A percentile compares a stretch with the other conserved stretches of the same genome.
These are phyloP conservation scores for Lentinula aciculospora DNA, from an alignment of 768 basidiomycete genomes.

Conservation along the genomic window DNA sequence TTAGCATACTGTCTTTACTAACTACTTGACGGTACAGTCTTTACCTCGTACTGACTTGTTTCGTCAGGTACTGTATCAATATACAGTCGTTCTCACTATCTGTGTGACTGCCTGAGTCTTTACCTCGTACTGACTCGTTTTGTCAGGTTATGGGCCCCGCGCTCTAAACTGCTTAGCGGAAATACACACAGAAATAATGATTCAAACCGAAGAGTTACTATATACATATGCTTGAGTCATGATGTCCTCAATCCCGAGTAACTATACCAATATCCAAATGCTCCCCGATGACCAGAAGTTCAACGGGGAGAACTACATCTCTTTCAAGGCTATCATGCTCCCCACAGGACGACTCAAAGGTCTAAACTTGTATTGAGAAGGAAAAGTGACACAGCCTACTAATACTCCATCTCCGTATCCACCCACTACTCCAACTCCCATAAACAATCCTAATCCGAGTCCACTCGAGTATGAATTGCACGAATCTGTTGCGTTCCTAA, in stretches of 20 bases:
- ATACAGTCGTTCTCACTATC: too few species aligned
- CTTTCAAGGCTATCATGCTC: neutral
- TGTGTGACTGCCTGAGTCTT: too few species aligned
- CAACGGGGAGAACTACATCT: constrained; percentile 2
- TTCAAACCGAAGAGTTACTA: neutral
- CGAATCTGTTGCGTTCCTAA: neutral
- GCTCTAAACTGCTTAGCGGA: neutral
- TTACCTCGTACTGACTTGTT: too few species aligned
- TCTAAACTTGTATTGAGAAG: neutral
- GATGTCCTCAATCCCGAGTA: neutral
- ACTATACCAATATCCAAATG: neutral
- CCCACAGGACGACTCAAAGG: neutral
- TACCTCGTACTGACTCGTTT: neutral
- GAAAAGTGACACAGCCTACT: neutral
- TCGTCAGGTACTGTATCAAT: too few species aligned
- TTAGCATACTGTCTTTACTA: too few species aligned
- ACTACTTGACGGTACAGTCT: too few species aligned
- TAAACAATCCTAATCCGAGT: too few species aligned
- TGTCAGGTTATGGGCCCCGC: neutral
- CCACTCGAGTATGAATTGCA: neutral
- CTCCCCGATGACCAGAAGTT: constrained; percentile 2
- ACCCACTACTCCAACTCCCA: neutral
- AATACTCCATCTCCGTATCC: neutral
- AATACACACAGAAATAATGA: neutral
- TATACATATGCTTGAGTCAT: neutral